Base-by-base conservation (phyloP, 75 land plant genomes). In the Chamaecyparis obtusa region DNA sequence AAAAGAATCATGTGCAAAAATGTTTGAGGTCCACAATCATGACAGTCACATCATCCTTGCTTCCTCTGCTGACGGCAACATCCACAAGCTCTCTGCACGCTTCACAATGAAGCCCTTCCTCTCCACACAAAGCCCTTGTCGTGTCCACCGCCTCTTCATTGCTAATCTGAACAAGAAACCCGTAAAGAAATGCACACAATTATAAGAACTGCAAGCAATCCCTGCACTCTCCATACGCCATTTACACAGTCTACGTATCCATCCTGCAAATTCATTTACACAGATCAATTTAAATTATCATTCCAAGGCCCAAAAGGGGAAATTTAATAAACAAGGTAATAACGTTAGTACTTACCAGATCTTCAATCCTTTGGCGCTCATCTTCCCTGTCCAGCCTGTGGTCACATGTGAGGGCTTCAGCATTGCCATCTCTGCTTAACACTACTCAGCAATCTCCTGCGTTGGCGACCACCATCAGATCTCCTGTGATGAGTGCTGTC, bases 141-240 rank as follows among this genome's bases (percentile, higher is more conserved):
- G 84, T 85, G 83, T 93, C 93, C 5, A 95, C 96, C 9, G 95
- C 96, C 75, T 95, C 96, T 83, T 95, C 93, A 84, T 92, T 91
- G 35, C 78, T 74, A 2, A 95, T 92, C 96, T 93, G 87, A 21
- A 56, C 39, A 32, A 71, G 51, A 43, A 21, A 81, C 41, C 37
- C 55, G 1, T 39, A 39, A 14, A 14, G 13, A 51, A 13, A 14
- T 51, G 36, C 11, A 56, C n/a, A 43, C 30, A 30, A 86, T n/a
- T 74, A 51, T 13, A 35, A 57, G 83, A 43, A 95, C 90, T 3
- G 95, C 94, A 8, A 95, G 88, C 9, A 91, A 80, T 24, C 93
- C 96, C 33, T 95, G 94, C 8, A 94, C 88, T 88, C 96, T 88
- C 94, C 95, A 95, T 15, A 87, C 89, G 37, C 96, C 96, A 85